phyloP scores from a whole-genome alignment of 2,329 filamentous ascomycete species.

The Pseudocercospora fuligena region DNA sequence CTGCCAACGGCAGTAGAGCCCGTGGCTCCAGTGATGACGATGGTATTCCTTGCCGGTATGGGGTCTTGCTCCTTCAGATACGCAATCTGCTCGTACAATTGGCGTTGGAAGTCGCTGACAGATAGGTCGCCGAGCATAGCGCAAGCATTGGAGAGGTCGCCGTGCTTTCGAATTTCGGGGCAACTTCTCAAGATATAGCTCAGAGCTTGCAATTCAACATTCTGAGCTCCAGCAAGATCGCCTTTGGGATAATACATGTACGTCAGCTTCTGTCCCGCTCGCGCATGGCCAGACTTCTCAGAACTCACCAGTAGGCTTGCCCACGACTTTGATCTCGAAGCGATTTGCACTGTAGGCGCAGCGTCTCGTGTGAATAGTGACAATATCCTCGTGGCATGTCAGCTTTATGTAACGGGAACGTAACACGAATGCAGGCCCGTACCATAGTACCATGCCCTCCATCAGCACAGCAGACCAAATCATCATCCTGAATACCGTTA shows the following conservation, averaged over 20 bases:
- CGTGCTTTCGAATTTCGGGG: background rate
- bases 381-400: background rate
- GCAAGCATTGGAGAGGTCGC: background rate
- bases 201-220: background rate
- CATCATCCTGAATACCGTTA: background rate
- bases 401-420: background rate
- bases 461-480: slow-evolving; percentile 1
- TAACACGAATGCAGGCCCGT: background rate
- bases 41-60: background rate
- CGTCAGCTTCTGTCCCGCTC: background rate
- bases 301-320: background rate
- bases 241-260: background rate
- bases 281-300: background rate
- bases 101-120: background rate
- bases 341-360: background rate
- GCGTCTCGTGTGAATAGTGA: background rate
- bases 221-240: background rate
- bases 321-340: background rate
- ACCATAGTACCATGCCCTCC: background rate
- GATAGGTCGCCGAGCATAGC: background rate
- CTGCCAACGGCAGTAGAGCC: background rate
- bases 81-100: background rate
- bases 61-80: background rate
- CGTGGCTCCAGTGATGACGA: background rate
- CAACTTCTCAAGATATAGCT: background rate